These are phyloP conservation scores for Adiantum capillusveneris DNA, from an alignment of 75 land plant genomes.

Conservation along the genomic window DNA sequence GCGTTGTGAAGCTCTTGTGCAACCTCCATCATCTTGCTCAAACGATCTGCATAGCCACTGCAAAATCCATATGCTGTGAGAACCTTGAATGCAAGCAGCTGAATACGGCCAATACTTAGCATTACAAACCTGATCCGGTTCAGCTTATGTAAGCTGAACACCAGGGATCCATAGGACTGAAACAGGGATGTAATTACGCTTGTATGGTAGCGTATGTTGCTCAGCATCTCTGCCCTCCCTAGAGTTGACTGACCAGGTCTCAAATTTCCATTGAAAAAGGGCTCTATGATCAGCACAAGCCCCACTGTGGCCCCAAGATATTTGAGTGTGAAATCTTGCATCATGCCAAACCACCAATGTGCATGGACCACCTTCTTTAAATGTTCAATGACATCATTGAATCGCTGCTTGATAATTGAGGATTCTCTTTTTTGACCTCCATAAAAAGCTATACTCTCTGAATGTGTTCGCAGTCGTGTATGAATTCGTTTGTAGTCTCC, in stretches of 20 bases:
- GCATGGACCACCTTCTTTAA: constrained; percentile 71
- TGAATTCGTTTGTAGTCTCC: constrained; percentile 95
- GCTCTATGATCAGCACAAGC: constrained; percentile 88
- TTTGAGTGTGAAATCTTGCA: constrained; percentile 90
- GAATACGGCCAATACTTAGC: too few species aligned
- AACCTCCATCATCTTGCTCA: constrained; percentile 72
- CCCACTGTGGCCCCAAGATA: constrained; percentile 97
- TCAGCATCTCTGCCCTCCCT: constrained; percentile 95
- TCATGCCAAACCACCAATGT: constrained; percentile 99
- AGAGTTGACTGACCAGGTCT: constrained; percentile 76
- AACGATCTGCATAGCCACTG: constrained; percentile 99
- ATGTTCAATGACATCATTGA: constrained; percentile 66
- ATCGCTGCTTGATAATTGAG: constrained; percentile 60
- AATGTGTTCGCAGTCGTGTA: constrained; percentile 83
- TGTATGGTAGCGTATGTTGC: constrained; percentile 94
- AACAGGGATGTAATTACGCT: constrained; percentile 97
- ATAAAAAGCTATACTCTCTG: constrained; percentile 98
- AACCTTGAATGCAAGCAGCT: neutral
- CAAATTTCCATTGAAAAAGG: constrained; percentile 88
- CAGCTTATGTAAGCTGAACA: constrained; percentile 71
- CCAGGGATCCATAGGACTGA: constrained; percentile 89
- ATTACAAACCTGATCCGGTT: constrained; percentile 69
- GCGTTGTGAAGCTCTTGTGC: constrained; percentile 60
- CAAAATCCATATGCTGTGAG: constrained; percentile 2
- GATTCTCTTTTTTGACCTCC: constrained; percentile 95